Evolutionary conservation across 2,329 filamentous ascomycete species (phyloP), one percentile per base, ranked within the genome.

Genomic region (Rutstroemia sydowiana): DNA sequence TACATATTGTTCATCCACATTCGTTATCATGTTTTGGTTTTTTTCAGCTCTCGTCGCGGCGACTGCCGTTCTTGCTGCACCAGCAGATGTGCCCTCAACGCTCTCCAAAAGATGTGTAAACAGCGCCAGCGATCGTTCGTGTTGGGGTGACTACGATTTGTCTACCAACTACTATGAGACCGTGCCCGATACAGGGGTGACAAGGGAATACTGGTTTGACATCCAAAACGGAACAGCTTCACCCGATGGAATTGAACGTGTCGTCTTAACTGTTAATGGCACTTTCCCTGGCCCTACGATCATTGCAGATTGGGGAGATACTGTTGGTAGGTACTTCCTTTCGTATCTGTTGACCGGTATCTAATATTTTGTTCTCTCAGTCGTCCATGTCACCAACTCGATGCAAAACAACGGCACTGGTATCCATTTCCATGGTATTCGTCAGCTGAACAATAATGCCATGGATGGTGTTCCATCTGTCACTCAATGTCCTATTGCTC

Each of bases 401-500:
- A 26, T 26, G 23, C 4, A 26, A 26, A 26, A 26, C 23, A 26
- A 26, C 23, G 23, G 23, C 23, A 26, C 23, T 8, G 23, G 23
- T 26, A 26, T 26, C 23, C 75, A 78, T 57, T 78, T 72, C 71
- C 76, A 79, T 55, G 75, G 75, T 30, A 62, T 77, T 10, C 63
- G 72, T 20, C 72, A 75, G 56, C 58, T 71, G 7, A 64, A 68
- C 34, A 66, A 65, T 7, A 67, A 67, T 21, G 62, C 73, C 41
- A 66, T 68, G 57, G 62, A 65, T 39, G 62, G 62, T 21, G 61
- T 71, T 4, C 69, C 69, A 21, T 72, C 74, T 26, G 63, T 79
- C 21, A 78, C 76, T 23, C 82, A 88, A 65, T 89, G 85, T 57
- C 84, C 85, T 1, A 80, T 87, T 53, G 71, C 81, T 5, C 83